Conservation (phyloP, 306 rosid species). For the Medicago arabica region DNA sequence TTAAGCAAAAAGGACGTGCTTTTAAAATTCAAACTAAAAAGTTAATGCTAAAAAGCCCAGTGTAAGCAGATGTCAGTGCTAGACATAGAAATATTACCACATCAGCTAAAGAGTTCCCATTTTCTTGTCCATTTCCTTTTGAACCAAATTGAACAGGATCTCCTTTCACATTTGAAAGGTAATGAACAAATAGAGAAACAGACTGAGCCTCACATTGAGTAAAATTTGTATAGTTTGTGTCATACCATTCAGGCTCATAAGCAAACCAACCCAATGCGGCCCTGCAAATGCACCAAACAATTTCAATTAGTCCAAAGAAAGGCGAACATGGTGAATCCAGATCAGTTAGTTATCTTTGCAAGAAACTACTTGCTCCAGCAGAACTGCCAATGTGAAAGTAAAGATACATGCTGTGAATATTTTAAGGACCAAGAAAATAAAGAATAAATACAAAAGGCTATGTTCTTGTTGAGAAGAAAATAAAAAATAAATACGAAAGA, state of each 20-base stretch:
- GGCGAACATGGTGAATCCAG: conserved; percentile 29
- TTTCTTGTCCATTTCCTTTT: conserved; percentile 79
- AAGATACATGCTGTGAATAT: conserved; percentile 22
- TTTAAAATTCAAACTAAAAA: conserved; percentile 31
- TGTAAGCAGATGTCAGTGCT: conserved; percentile 33
- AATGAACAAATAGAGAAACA: conserved; percentile 79
- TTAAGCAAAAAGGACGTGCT: conserved; percentile 2
- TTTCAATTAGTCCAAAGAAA: conserved; percentile 44
- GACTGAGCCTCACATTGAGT: conserved; percentile 95
- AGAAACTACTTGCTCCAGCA: conserved; percentile 35
- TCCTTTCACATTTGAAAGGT: conserved; percentile 75
- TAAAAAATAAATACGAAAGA: conserved; percentile 16
- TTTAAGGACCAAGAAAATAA: neutral
- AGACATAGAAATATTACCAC: conserved; percentile 59
- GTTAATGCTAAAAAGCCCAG: conserved; percentile 28
- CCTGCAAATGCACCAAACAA: conserved; percentile 59
- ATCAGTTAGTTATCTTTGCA: conserved; percentile 16
- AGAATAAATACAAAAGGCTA: neutral
- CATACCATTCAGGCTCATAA: conserved; percentile 84
- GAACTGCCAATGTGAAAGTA: conserved; percentile 28
- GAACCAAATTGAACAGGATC: conserved; percentile 64
- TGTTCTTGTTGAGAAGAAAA: conserved; percentile 18
- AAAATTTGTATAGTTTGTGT: conserved; percentile 72
- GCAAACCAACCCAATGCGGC: conserved; percentile 97
- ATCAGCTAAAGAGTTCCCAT: conserved; percentile 65